Percentiles rank a stretch among this genome's conserved stretches.
Conservation (phyloP, 2,329 filamentous ascomycete genomes). For the Achaetomium macrosporum region DNA sequence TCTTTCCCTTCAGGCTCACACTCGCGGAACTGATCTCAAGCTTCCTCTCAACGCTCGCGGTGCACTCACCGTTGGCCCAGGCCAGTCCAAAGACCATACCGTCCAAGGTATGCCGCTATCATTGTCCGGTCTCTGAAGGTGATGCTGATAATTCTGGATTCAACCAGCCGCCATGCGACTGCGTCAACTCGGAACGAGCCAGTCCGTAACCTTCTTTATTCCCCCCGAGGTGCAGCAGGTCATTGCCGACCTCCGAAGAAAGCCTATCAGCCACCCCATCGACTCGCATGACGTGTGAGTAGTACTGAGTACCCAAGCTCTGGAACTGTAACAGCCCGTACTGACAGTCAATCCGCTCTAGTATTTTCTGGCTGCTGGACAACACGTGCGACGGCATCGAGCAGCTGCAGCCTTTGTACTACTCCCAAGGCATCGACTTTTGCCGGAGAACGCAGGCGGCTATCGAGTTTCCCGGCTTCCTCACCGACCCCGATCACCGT, state of each 20-base stretch:
- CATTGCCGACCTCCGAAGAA: slow-evolving; percentile 44
- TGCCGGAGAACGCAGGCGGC: slow-evolving; percentile 49
- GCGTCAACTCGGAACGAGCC: slow-evolving; percentile 50
- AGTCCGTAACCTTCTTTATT: slow-evolving; percentile 50
- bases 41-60: slow-evolving; percentile 42
- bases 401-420: slow-evolving; percentile 52
- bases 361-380: slow-evolving; percentile 55
- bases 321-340: background rate
- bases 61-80: slow-evolving; percentile 50
- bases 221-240: slow-evolving; percentile 58
- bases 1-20: slow-evolving; percentile 40
- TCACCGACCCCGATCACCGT: slow-evolving; percentile 32
- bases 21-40: slow-evolving; percentile 54
- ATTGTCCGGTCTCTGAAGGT: too few species aligned
- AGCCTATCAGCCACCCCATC: slow-evolving; percentile 25
- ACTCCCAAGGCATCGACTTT: slow-evolving; percentile 56
- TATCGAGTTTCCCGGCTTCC: slow-evolving; percentile 36
- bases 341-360: slow-evolving; percentile 9
- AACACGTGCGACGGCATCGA: slow-evolving; percentile 57
- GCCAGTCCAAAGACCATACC: slow-evolving; percentile 54
- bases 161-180: slow-evolving; percentile 55
- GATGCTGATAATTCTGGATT: too few species aligned
- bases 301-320: too few species aligned
- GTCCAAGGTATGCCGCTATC: slow-evolving; percentile 45
- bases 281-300: slow-evolving; percentile 44